These are phyloP conservation scores for Puccinia horiana DNA, from an alignment of 1,284 basidiomycete genomes.

Conservation along the genomic window DNA sequence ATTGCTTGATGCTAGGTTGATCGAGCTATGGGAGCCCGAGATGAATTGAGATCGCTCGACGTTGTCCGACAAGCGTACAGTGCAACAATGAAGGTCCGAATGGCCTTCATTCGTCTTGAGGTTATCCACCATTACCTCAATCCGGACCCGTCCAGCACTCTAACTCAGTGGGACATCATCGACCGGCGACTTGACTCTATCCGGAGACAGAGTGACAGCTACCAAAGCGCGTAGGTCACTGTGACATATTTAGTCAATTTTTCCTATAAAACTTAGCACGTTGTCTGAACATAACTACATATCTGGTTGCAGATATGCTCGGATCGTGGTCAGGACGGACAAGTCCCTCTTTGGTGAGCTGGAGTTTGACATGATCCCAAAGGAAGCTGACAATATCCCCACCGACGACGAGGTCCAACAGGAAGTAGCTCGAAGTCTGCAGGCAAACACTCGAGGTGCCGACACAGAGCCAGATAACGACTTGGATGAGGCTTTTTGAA, in stretches of 20 bases:
- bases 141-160: not conserved
- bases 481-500: no score
- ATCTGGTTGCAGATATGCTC: slow-evolving; percentile 3
- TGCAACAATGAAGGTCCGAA: not conserved
- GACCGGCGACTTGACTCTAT: not conserved
- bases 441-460: no score
- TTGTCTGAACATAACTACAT: no score
- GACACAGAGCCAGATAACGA: no score
- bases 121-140: not conserved
- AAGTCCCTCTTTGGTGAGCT: not conserved
- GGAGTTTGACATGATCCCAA: not conserved
- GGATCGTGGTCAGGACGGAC: not conserved
- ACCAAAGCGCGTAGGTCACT: not conserved
- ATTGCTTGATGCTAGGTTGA: not conserved
- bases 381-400: not conserved
- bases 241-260: no score
- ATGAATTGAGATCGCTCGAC: not conserved
- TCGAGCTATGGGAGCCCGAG: not conserved
- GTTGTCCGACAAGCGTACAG: not conserved
- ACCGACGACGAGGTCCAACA: not conserved
- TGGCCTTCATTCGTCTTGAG: not conserved
- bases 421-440: no score
- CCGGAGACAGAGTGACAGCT: not conserved
- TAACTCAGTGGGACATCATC: slow-evolving; percentile 5
- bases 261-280: no score